Percentiles rank a stretch among this genome's conserved stretches.
phyloP scores from a whole-genome alignment of 768 basidiomycete species.

The Termitomyces sp. region DNA sequence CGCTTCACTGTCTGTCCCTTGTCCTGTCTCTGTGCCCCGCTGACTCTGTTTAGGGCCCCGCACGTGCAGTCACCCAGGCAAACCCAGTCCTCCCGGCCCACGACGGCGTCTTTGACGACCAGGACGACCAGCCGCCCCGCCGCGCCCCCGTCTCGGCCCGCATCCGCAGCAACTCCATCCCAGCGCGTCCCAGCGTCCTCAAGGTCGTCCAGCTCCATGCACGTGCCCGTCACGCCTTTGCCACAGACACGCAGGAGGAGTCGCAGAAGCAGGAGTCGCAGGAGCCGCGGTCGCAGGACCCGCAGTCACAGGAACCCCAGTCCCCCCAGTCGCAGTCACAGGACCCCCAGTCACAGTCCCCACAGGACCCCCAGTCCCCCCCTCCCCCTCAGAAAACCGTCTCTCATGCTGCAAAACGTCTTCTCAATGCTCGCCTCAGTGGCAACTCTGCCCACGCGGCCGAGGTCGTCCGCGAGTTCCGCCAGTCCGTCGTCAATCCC shows the following conservation, averaged over 20 bases:
- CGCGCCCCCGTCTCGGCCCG: constrained; percentile 25
- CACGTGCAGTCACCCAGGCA: constrained; percentile 68
- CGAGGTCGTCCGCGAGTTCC: constrained; percentile 31
- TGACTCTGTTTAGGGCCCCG: constrained; percentile 43
- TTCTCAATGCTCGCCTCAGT: constrained; percentile 20
- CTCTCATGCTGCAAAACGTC: constrained; percentile 9
- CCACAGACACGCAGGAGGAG: too few species aligned
- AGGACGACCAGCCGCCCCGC: constrained; percentile 38
- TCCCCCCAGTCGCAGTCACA: too few species aligned
- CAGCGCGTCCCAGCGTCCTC: constrained; percentile 47
- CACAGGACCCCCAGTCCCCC: too few species aligned
- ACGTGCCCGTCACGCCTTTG: constrained; percentile 54
- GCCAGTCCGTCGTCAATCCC: constrained; percentile 23
- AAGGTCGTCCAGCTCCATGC: constrained; percentile 60
- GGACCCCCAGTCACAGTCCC: too few species aligned
- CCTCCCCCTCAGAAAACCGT: not conserved
- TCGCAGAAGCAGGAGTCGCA: too few species aligned
- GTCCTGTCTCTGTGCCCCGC: not conserved
- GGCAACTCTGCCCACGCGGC: constrained; percentile 21
- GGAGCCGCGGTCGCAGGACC: too few species aligned
- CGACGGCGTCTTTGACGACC: constrained; percentile 53
- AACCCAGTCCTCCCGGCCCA: constrained; percentile 43
- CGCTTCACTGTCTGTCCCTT: constrained; percentile 53
- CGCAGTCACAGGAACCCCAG: too few species aligned
- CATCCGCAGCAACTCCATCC: constrained; percentile 50